Conservation (phyloP, 2,329 filamentous ascomycete species). For the Dothideomycetidae sp. region DNA sequence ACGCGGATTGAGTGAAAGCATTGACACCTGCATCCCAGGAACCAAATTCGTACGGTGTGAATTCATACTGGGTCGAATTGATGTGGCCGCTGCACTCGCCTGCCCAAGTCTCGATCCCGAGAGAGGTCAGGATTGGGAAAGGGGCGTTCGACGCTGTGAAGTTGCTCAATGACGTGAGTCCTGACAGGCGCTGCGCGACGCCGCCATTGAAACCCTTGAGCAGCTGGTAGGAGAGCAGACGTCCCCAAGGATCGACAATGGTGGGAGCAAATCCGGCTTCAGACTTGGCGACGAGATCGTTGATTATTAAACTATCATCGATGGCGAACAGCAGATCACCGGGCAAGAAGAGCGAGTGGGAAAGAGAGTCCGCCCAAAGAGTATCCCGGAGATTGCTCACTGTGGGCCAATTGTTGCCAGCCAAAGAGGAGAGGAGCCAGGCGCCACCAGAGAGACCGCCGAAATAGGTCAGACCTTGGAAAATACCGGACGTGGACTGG, state of each 20-base stretch:
- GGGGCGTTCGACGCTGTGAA: conserved; percentile 29
- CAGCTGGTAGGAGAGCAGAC: conserved; percentile 28
- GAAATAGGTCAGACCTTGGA: conserved; percentile 34
- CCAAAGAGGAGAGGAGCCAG: conserved; percentile 33
- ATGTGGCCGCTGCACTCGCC: conserved; percentile 25
- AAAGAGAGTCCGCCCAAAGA: conserved; percentile 29
- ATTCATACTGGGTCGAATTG: conserved; percentile 51
- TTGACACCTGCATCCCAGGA: conserved; percentile 45
- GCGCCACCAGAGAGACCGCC: conserved; percentile 32
- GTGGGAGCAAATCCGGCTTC: conserved; percentile 27
- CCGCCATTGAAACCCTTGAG: conserved; percentile 26
- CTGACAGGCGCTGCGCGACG: conserved; percentile 23
- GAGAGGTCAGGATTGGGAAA: conserved; percentile 32
- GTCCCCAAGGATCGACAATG: conserved; percentile 29
- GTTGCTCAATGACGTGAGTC: conserved; percentile 23
- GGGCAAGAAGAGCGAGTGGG: conserved; percentile 26
- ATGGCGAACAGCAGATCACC: conserved; percentile 19
- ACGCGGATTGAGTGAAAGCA: conserved; percentile 46
- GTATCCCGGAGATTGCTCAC: conserved; percentile 26
- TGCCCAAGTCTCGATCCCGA: conserved; percentile 23
- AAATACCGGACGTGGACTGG: conserved; percentile 28
- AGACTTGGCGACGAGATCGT: conserved; percentile 25
- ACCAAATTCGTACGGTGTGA: conserved; percentile 53
- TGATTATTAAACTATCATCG: conserved; percentile 20
- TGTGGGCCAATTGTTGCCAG: conserved; percentile 34